Base-by-base conservation (phyloP, 768 basidiomycete species). In the Multifurca ochricompacta region DNA sequence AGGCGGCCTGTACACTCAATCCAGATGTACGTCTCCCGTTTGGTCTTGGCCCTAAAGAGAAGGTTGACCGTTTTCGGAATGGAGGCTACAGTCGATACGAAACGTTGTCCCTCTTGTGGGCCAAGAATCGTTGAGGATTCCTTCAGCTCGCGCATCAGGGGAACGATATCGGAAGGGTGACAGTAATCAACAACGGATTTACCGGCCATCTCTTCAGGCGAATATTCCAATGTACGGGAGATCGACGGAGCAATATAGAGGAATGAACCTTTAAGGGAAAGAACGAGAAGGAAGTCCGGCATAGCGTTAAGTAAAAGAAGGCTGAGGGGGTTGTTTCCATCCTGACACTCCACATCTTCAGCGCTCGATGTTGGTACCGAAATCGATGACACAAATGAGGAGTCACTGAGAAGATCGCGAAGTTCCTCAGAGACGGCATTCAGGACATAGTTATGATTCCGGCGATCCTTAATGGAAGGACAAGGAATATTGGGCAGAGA, bases 211-310 rank as follows among this genome's bases (percentile, higher is more conserved):
- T 95, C 91, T 30, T 80, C 75, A 2, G 93, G 83, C 23, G 86
- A 81, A 70, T 94, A 96, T 34, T 94, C 94, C 32, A 98, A 76
- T 9, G 92, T 80, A 27, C 78, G 72, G 10, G 78, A 71, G 18
- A 95, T 81, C 23, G 85, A 79, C 1, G 92, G 92, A 0, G 91
- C 89, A 48, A 91, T 88, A 67, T 96, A 99, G 44, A 95, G 81
- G 69, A 98, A 92, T 14, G 79, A 75, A 27, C 95, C 95, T 65
- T 97, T 94, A 62, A 96, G 81, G 2, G 89, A 92, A 36, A 99
- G 76, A 50, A 97, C 93, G 64, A 88, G 86, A 21, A 96, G 73
- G 66, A 95, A 90, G 67, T 97, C 95, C 2, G 84, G 81, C 5
- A 74, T 69, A 27, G 73, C 70, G 62, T 80, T 78, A 51, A 89